Base-by-base conservation (phyloP, 352 stramenopile species). In the Pythium dissimile region DNA sequence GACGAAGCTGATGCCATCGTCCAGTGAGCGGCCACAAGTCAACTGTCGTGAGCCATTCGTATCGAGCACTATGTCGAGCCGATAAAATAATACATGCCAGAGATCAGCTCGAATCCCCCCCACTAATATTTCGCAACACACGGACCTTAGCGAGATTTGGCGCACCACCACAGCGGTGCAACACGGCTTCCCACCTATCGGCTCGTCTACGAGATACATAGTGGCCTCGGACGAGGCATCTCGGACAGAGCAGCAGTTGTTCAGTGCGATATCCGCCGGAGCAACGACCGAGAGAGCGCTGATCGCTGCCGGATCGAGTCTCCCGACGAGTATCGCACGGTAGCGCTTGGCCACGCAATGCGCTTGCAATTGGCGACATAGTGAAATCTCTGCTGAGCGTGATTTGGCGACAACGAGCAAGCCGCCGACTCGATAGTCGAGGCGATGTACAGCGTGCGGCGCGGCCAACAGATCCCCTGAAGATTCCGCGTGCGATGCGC, bases 1-100 rank as follows among this genome's bases (percentile, higher is more conserved):
- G 43, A n/a, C 79, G 72, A 41, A 92, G 67, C 52, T 92, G 82
- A 44, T 92, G 82, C 62, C 79, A 84, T 28, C 80, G 64, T 1
- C 82, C 82, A 13, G 79, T 92, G 7, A 86, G 61, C 16, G 76
- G 76, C 79, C 79, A 89, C 42, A 89, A 47, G 34, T 88, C 75
- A 16, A 86, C 73, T 2, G 78, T 89, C 32, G 73, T 80, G 41
- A 88, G 67, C 71, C 72, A 85, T 15, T 56, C 66, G 57, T 86
- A 88, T 21, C 75, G 66, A 11, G 67, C 72, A 55, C 75, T 76
- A 24, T 5, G 35, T 30, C 1, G n/a, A n/a, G n/a, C n/a, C n/a
- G n/a, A n/a, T n/a, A n/a, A n/a, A n/a, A n/a, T n/a, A 45, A 31
- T 12, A 35, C 13, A 47, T 15, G 13, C 31, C 7, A 47, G 12